Evolutionary conservation across 1,139 yeast species (phyloP).

Genomic region (Hansenula sp.): DNA sequence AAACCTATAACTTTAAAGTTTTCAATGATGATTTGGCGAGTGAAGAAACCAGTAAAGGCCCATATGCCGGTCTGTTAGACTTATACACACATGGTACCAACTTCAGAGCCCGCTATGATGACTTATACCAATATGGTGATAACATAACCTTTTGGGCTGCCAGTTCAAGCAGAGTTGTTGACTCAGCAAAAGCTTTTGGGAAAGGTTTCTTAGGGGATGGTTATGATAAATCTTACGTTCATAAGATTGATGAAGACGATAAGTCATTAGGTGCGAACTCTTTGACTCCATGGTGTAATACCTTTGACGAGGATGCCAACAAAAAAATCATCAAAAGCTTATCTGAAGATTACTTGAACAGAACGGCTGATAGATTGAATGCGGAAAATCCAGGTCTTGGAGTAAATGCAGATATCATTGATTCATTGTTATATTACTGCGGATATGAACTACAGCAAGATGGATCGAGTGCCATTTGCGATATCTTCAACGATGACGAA

Average conservation of each 20-base stretch:
- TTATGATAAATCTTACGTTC: slow-evolving; percentile 7
- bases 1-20: slow-evolving; percentile 12
- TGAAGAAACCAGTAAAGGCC: slow-evolving; percentile 13
- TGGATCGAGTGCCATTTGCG: slow-evolving; percentile 47
- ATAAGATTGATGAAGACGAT: slow-evolving; percentile 23
- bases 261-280: slow-evolving; percentile 31
- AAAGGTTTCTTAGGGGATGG: slow-evolving; percentile 13
- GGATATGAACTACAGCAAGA: slow-evolving; percentile 51
- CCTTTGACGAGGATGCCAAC: slow-evolving; percentile 18
- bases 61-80: slow-evolving; percentile 16
- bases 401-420: slow-evolving; percentile 36
- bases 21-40: slow-evolving; percentile 10
- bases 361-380: slow-evolving; percentile 26
- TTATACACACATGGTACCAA: slow-evolving; percentile 11
- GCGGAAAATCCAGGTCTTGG: slow-evolving; percentile 33
- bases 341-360: slow-evolving; percentile 16
- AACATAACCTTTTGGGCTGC: slow-evolving; percentile 13
- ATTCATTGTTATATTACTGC: slow-evolving; percentile 39
- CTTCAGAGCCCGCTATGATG: slow-evolving; percentile 13
- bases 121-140: slow-evolving; percentile 4
- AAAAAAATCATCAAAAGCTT: slow-evolving; percentile 16
- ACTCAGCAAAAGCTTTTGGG: slow-evolving; percentile 15
- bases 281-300: slow-evolving; percentile 27
- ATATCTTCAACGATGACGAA: slow-evolving; percentile 47
- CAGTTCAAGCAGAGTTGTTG: slow-evolving; percentile 17